Base-by-base conservation (phyloP, 2,329 filamentous ascomycete genomes). In the Pseudocercospora ulei region DNA sequence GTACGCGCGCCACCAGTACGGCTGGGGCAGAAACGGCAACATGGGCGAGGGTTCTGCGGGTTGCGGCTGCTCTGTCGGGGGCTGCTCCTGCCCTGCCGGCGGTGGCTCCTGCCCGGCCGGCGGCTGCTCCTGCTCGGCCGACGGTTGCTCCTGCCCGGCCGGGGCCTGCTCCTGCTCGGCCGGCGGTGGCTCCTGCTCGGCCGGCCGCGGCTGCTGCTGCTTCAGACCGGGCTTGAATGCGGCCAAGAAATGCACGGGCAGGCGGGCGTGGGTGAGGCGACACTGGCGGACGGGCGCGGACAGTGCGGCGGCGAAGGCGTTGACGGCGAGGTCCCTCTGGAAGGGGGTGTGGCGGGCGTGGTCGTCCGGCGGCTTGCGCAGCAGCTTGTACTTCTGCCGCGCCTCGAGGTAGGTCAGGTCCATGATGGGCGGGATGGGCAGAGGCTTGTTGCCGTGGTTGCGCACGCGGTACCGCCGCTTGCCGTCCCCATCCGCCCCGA, bases 191-290 rank as follows among this genome's bases (percentile, higher is more conserved):
- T 14, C 12, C 8, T 17, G 13, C 20, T 4, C 2, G 23, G 2
- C 3, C 7, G 8, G 17, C n/a, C 5, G 13, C 13, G 12, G 34
- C 22, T 24, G 12, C 13, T 29, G 13, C 9, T 12, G n/a, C n/a
- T n/a, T n/a, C n/a, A n/a, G n/a, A n/a, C n/a, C 3, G 8, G n/a
- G 7, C 12, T 1, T 14, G 28, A 84, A 76, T 19, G 72, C 65
- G 38, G 80, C 72, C 3, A 83, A 62, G 54, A 84, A 80, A 51
- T 70, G 75, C 8, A 58, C 60, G 1, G 81, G 81, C 4, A 83
- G 58, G 1, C 54, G 53, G 0, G 57, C 54, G 0, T 52, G 44
- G 1, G 76, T 75, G 19, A 70, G 54, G 13, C 59, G 52, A 51
- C 78, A 82, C 40, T 57, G 50, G 38, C 81, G 75, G 13, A 78